Evolutionary conservation across 129 eudicot species (phyloP), one percentile per base, ranked within the genome.

Genomic region (Artemisia argyi): DNA sequence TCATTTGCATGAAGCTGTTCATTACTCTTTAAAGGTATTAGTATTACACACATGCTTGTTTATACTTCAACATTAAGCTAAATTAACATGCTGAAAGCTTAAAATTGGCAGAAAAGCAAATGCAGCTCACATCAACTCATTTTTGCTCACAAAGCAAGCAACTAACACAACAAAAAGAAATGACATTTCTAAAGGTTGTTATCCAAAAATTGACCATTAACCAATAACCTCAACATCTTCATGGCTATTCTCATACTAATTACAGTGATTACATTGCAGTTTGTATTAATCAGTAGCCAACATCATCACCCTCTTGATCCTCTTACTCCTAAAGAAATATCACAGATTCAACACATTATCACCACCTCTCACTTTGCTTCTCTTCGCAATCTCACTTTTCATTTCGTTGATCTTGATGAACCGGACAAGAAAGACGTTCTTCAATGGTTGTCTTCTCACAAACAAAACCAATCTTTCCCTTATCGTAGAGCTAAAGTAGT

Each of bases 281-380:
- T 76, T 68, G 18, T 79, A 17, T 68, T 63, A 39, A 66, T 44
- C 51, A 30, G 20, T 17, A 62, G 76, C 79, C 82, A 66, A 32
- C 32, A 66, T 56, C 24, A 66, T 56, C 97, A 91, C 71, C 97
- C 97, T 44, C 51, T 91, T 42, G 97, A 91, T 81, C 97, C 97
- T 65, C 88, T 88, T 2, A 84, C 50, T 61, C 90, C 92, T 9
- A 20, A 72, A 4, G 97, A 91, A 66, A 84, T 91, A 69, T 67
- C 81, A 71, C 63, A 76, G 49, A 77, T 86, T 32, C 84, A 78
- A 72, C 75, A 52, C 17, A 83, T 71, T 16, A 59, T 91, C 20
- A 87, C 81, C 54, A 83, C 83, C 26, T 88, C 92, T 35, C 84
- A 78, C 68, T 69, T 79, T 11, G 77, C 67, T 16, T 42, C 87